phyloP scores from a whole-genome alignment of 169 alveolate genomes.

The Theileria orientalis region DNA sequence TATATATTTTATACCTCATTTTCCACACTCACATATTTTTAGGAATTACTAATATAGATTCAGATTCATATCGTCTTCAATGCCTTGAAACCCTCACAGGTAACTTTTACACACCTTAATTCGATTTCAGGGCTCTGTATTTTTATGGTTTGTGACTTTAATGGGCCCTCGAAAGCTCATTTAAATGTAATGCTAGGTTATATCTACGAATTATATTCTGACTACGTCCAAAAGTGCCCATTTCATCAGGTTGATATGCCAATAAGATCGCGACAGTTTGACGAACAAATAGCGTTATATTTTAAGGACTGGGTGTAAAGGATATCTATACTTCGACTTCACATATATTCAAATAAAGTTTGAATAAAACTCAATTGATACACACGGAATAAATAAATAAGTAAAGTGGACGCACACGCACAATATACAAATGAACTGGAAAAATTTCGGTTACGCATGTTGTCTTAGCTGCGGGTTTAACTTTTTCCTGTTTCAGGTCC shows the following conservation, averaged over 20 bases:
- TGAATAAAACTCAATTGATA: too few relatives aligned
- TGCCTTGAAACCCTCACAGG: conserved; percentile 92
- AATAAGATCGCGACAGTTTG: conserved; percentile 73
- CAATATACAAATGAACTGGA: conserved; percentile 48
- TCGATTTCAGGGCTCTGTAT: conserved; percentile 21
- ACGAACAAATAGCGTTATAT: conserved; percentile 43
- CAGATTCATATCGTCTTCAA: conserved; percentile 83
- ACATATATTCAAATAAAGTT: background rate
- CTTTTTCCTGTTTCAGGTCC: conserved; percentile 50
- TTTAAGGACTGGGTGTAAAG: conserved; percentile 25
- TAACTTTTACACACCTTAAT: background rate
- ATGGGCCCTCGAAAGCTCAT: conserved; percentile 68
- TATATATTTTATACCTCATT: conserved; percentile 16
- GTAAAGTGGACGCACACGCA: background rate
- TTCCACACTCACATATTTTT: conserved; percentile 57
- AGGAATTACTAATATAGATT: conserved; percentile 86
- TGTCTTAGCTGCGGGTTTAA: conserved; percentile 58
- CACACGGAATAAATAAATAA: background rate
- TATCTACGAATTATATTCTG: conserved; percentile 89
- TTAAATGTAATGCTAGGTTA: conserved; percentile 69
- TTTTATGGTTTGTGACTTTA: conserved; percentile 37
- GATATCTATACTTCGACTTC: background rate
- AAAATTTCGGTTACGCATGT: conserved; percentile 45
- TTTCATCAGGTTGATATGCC: conserved; percentile 91
- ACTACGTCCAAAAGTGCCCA: conserved; percentile 91